These are phyloP conservation scores for Isatis tinctoria DNA, from an alignment of 345 rosid genomes.

Conservation along the genomic window DNA sequence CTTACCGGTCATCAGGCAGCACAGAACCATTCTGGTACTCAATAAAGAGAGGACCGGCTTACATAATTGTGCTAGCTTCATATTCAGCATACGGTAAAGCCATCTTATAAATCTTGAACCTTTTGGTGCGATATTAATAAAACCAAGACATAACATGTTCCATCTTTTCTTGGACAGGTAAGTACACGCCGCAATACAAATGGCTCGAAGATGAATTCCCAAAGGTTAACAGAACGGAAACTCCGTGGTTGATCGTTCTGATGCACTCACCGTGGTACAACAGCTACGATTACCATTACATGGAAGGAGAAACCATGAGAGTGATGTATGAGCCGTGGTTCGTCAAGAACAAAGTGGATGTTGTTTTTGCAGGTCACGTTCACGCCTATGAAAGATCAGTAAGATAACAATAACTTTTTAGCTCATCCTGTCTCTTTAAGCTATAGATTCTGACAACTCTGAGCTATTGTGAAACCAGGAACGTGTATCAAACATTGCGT, in stretches of 20 bases:
- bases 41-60: slow-evolving; percentile 80
- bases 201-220: slow-evolving; percentile 72
- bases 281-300: slow-evolving; percentile 79
- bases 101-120: not conserved
- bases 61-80: slow-evolving; percentile 70
- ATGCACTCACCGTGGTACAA: slow-evolving; percentile 89
- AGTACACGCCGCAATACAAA: slow-evolving; percentile 64
- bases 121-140: not conserved
- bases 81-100: slow-evolving; percentile 68
- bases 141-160: not conserved
- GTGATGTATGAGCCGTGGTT: slow-evolving; percentile 79
- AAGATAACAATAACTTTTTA: not conserved
- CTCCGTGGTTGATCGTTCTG: slow-evolving; percentile 86
- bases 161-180: slow-evolving; percentile 38
- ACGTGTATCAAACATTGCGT: slow-evolving; percentile 67
- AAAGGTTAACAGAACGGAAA: slow-evolving; percentile 75
- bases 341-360: slow-evolving; percentile 65
- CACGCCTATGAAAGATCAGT: slow-evolving; percentile 24
- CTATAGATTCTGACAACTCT: not conserved
- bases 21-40: slow-evolving; percentile 82
- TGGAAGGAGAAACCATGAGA: slow-evolving; percentile 96
- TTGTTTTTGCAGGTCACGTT: slow-evolving; percentile 62
- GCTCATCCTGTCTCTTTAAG: not conserved
- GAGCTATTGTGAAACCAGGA: slow-evolving; percentile 39
- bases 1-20: slow-evolving; percentile 60